Evolutionary conservation across 1,284 basidiomycete genomes (phyloP), one percentile per base, ranked within the genome.

Genomic region (Inonotus hispidus): DNA sequence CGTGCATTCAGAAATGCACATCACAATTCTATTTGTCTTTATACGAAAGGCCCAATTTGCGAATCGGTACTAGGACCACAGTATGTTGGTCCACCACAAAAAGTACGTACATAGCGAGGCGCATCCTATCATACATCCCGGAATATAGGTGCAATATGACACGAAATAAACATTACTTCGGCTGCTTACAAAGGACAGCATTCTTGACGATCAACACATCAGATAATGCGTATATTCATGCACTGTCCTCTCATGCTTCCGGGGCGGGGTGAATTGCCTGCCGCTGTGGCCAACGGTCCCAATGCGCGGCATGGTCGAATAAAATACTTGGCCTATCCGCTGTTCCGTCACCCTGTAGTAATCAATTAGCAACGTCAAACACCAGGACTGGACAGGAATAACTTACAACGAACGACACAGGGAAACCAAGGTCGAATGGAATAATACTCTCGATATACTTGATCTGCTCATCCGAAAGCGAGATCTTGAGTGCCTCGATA

Each of bases 381-480:
- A 32, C 27, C 14, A 35, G 8, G 32, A 27, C 32, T 35, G 29
- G 7, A 35, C 13, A n/a, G 25, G 10, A 14, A 21, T 25, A n/a
- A 53, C 59, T 55, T 25, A 71, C 70, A 39, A 72, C 68, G 7
- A 62, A 21, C 35, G 38, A 60, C 46, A 56, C 60, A 10, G 72
- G 71, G 50, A 62, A 62, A 7, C 57, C 61, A 21, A 57, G 60
- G 41, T 70, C 67, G 64, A 71, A 72, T 11, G 64, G 62, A n/a
- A 63, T 29, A 8, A 65, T 53, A n/a, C 50, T 61, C 53, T 66
- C 66, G 35, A 66, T 29, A 27, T 47, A 61, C 39, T 63, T 57
- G 49, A 70, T 65, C 41, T 70, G 66, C 43, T 67, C 67, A 14
- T 56, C 49, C n/a, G 64, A 66, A 19, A 71, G 61, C 52, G 63